These are phyloP conservation scores for Xylaria acuta DNA, from an alignment of 495 filamentous ascomycete species.

Conservation along the genomic window DNA sequence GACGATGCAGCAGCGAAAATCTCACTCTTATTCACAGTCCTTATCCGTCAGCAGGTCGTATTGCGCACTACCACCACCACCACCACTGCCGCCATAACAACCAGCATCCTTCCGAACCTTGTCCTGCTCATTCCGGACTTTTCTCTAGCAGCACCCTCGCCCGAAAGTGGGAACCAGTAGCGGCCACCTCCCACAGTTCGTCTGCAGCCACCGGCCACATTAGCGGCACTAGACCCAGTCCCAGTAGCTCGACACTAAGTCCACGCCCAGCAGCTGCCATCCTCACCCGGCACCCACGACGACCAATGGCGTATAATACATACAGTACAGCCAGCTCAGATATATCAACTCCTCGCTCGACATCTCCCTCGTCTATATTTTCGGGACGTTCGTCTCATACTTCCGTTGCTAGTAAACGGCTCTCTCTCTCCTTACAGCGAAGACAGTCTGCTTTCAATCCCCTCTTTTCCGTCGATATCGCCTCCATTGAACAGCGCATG, in stretches of 20 bases:
- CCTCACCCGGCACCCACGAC: constrained; percentile 22
- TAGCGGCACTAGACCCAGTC: constrained; percentile 16
- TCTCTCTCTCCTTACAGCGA: constrained; percentile 57
- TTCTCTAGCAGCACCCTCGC: constrained; percentile 43
- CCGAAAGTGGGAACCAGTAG: constrained; percentile 39
- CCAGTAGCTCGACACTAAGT: constrained; percentile 30
- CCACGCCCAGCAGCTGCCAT: constrained; percentile 20
- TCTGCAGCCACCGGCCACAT: constrained; percentile 23
- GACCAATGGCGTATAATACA: constrained; percentile 58
- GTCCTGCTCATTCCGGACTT: constrained; percentile 40
- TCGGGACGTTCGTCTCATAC: constrained; percentile 59
- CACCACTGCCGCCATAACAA: constrained; percentile 31
- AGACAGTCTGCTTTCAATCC: constrained; percentile 59
- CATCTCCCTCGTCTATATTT: constrained; percentile 53
- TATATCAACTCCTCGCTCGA: constrained; percentile 60
- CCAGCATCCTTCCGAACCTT: constrained; percentile 38
- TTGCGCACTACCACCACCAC: constrained; percentile 28
- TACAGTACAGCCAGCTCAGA: constrained; percentile 54
- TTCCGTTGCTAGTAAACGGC: constrained; percentile 59
- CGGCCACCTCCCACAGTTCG: constrained; percentile 19
- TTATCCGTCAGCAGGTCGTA: constrained; percentile 19
- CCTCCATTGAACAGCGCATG: constrained; percentile 60
- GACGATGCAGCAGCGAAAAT: constrained; percentile 32
- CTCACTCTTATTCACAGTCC: constrained; percentile 8
- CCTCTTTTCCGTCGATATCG: constrained; percentile 58